Percentiles rank a stretch among this genome's conserved stretches.
Evolutionary conservation across 805 yeast genomes (phyloP).

Genomic region (Debaryomyces tyrocola): DNA sequence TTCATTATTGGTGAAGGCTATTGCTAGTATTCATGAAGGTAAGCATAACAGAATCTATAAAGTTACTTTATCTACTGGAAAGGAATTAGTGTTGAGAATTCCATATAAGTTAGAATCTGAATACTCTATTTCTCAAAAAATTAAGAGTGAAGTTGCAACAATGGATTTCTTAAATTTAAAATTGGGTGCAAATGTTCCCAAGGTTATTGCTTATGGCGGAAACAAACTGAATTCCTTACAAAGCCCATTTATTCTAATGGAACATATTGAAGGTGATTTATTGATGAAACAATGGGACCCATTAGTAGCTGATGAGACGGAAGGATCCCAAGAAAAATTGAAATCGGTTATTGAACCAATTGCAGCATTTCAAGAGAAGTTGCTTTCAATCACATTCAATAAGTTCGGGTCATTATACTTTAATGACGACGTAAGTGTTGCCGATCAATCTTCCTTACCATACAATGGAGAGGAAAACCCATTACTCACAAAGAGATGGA

Average conservation of each 20-base stretch:
- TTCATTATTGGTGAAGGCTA: constrained; percentile 57
- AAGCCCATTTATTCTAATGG: constrained; percentile 79
- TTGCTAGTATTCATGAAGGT: constrained; percentile 89
- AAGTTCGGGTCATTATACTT: constrained; percentile 83
- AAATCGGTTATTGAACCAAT: constrained; percentile 69
- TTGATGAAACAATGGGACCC: constrained; percentile 94
- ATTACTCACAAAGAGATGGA: constrained; percentile 67
- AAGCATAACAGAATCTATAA: constrained; percentile 88
- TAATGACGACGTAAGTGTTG: constrained; percentile 58
- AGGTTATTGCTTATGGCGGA: constrained; percentile 66
- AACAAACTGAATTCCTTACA: constrained; percentile 61
- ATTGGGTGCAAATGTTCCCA: constrained; percentile 69
- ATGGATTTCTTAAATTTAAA: constrained; percentile 75
- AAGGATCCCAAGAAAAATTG: constrained; percentile 48
- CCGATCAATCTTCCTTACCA: constrained; percentile 40
- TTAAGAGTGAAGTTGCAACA: constrained; percentile 92
- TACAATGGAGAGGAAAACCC: constrained; percentile 65
- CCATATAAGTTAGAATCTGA: constrained; percentile 80
- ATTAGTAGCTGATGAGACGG: constrained; percentile 54
- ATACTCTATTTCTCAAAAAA: constrained; percentile 59
- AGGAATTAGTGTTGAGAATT: constrained; percentile 71
- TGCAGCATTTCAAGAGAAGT: constrained; percentile 60
- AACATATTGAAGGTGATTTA: constrained; percentile 73
- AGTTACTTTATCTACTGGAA: constrained; percentile 60
- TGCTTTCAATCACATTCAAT: constrained; percentile 61